Evolutionary conservation across 2,329 filamentous ascomycete genomes (phyloP).

Genomic region (Fusarium chlamydosporum): DNA sequence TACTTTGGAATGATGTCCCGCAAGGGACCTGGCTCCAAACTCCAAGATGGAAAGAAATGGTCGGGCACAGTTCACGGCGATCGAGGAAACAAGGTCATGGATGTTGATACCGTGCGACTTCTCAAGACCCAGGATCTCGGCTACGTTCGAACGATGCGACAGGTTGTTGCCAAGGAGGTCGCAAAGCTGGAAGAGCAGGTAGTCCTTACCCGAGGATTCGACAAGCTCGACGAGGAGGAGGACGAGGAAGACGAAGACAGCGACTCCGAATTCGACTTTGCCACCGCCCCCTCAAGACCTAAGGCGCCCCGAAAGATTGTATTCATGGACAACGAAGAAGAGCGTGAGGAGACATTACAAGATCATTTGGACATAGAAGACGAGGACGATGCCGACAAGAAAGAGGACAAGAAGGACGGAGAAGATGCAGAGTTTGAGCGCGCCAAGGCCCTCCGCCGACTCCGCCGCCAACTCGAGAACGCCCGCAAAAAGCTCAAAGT

Average conservation of each 20-base stretch:
- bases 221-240: constrained; percentile 56
- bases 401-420: constrained; percentile 39
- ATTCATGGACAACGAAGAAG: constrained; percentile 62
- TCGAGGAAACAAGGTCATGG: constrained; percentile 69
- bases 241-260: constrained; percentile 52
- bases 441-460: constrained; percentile 60
- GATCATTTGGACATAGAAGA: constrained; percentile 53
- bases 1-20: constrained; percentile 78
- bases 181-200: constrained; percentile 67
- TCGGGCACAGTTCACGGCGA: constrained; percentile 70
- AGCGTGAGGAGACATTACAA: constrained; percentile 53
- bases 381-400: constrained; percentile 51
- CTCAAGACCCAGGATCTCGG: constrained; percentile 79
- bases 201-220: constrained; percentile 59
- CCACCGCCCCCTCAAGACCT: constrained; percentile 49
- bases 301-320: constrained; percentile 65
- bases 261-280: constrained; percentile 55
- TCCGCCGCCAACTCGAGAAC: constrained; percentile 64
- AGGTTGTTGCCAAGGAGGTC: constrained; percentile 71
- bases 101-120: constrained; percentile 70
- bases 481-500: constrained; percentile 69
- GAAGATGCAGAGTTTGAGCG: constrained; percentile 58
- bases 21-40: constrained; percentile 66
- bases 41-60: constrained; percentile 66
- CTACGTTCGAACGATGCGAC: constrained; percentile 74